Evolutionary conservation across 2,329 filamentous ascomycete genomes (phyloP).

Genomic region (Fusarium agapanthi): DNA sequence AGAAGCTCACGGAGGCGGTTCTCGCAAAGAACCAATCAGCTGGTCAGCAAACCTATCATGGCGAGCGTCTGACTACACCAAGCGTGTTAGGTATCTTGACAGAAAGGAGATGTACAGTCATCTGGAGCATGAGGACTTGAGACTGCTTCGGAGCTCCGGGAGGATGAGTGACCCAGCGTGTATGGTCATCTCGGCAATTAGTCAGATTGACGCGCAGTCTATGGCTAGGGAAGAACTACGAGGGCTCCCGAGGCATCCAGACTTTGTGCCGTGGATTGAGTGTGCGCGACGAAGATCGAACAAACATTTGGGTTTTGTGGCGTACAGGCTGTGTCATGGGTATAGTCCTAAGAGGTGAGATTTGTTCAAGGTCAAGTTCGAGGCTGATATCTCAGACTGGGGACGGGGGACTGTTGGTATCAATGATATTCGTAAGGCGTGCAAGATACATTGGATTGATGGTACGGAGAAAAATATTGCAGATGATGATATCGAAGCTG

Average conservation of each 20-base stretch:
- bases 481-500: slow-evolving; percentile 32
- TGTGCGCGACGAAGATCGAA: not conserved
- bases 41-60: slow-evolving; percentile 14
- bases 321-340: slow-evolving; percentile 34
- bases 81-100: not conserved
- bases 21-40: slow-evolving; percentile 8
- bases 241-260: not conserved
- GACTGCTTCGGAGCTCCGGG: rapidly evolving
- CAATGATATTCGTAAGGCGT: slow-evolving; percentile 17
- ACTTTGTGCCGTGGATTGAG: slow-evolving; percentile 18
- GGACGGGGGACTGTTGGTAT: slow-evolving; percentile 19
- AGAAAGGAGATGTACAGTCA: slow-evolving; percentile 5
- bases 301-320: not conserved
- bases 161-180: not conserved
- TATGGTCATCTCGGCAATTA: not conserved
- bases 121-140: not conserved
- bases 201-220: slow-evolving; percentile 16
- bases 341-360: slow-evolving; percentile 38
- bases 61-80: slow-evolving; percentile 10
- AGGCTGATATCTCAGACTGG: slow-evolving; percentile 40
- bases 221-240: slow-evolving; percentile 25
- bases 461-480: slow-evolving; percentile 14
- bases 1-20: not conserved
- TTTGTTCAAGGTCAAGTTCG: slow-evolving; percentile 38
- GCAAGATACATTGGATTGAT: slow-evolving; percentile 39